Base-by-base conservation (phyloP, 495 filamentous ascomycete species). In the Neurospora cerealis region DNA sequence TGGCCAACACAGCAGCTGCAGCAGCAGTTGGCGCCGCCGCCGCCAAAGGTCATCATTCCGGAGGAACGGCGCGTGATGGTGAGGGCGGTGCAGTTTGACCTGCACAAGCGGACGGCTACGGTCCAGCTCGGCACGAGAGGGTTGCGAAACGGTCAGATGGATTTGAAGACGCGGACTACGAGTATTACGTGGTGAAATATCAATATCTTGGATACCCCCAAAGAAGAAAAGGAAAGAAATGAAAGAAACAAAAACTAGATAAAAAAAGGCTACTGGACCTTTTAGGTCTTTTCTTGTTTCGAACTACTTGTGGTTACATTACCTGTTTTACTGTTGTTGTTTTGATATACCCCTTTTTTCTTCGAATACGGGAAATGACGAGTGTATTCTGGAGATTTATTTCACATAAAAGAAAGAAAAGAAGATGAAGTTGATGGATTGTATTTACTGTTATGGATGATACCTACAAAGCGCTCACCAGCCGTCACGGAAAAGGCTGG, bases 41-140 rank as follows among this genome's bases (percentile, higher is more conserved):
- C 54, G 28, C 54, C 15, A 66, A 78, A 75, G 69, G 10, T 70
- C 9, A 79, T 70, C 9, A 79, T 85, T 34, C 84, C 85, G 0
- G 85, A 85, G 32, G 84, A 87, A 40, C 85, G 80, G 78, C 83
- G 87, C 9, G 84, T 88, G 69, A 88, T 88, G 85, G 85, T 88
- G 38, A 80, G 84, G 72, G 83, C 85, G 28, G 86, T 88, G 73
- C 79, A 87, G 76, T 88, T 88, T 72, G 83, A 88, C 69, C 77
- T 88, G 71, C 85, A 85, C 36, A 79, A 83, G 75, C 80, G 83
- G 37, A 82, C 81, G 38, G 87, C 87, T 11, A 78, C 79, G 1
- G 79, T 88, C 7, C 79, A 85, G 74, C 85, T 86, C 32, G 87
- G 86, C 42, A 85, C 86, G 37, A 78, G 87, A 70, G 84, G 84